Evolutionary conservation across 2,329 filamentous ascomycete genomes (phyloP), one percentile per base, ranked within the genome.

Genomic region (Myrmaecium sp.): DNA sequence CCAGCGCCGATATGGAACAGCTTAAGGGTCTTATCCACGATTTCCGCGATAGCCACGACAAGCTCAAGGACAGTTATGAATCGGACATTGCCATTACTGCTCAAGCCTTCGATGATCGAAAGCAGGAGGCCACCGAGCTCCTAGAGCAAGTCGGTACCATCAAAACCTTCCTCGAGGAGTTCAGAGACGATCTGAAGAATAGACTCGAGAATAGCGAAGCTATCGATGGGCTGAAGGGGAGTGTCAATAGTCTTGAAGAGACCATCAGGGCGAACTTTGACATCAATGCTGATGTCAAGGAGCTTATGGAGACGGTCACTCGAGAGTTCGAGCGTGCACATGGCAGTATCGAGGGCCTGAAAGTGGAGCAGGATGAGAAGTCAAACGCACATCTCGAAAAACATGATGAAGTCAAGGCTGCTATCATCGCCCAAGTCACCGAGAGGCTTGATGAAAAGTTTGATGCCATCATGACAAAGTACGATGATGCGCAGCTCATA

Each of bases 251-350:
- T 5, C 57, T 94, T 3, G 69, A 80, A 31, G 75, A 79, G 37
- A 58, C 74, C 10, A 60, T 82, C 2, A 69, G 43, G 16, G 38
- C 44, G n/a, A 55, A 55, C 28, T 49, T 51, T 35, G 52, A 49
- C 20, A 41, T 61, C 29, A 51, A 49, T 17, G 46, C 50, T n/a
- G 58, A 62, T 30, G 48, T 63, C 26, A 61, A 78, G 36, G 60
- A 65, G 22, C 58, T 84, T 31, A 62, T 74, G 41, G 73, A 78
- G 41, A 69, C 72, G 3, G 72, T 95, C 52, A 83, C 78, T 48
- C 58, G 68, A 1, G 84, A 94, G 45, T 93, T 95, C 33, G 83
- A 94, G 41, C 78, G 84, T 35, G 75, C 80, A 7, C 77, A 81
- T 38, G 72, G 74, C 10, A 71, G 78, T n/a, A 65, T 89, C 14